Evolutionary conservation across 352 stramenopile species (phyloP), one percentile per base, ranked within the genome.

Genomic region (Globisporangium parvum): DNA sequence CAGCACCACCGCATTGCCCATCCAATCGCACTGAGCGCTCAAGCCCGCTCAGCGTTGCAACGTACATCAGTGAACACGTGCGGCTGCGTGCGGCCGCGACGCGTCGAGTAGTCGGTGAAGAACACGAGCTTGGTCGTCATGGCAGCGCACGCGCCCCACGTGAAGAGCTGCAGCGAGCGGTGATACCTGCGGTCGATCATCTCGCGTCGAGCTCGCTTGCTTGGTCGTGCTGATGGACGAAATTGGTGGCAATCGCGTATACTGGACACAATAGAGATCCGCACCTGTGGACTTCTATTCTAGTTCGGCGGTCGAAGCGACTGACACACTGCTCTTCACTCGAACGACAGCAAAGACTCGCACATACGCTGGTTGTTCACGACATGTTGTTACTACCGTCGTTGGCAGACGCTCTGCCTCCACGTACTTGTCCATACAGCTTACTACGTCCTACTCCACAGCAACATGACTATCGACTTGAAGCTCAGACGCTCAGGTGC

Each of bases 181-280:
- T 92, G 80, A 60, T 87, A 93, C 62, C 82, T 80, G 68, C 83
- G 83, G 63, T 93, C 80, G 46, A 95, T 91, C 84, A 94, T 94
- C 20, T 15, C 23, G 10, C 15, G n/a, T 24, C 26, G 23, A 21
- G 18, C 15, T 44, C 35, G 41, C 37, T 53, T 47, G 3, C 21
- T 18, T 52, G 26, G 23, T 44, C 17, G 23, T 10, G n/a, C 15
- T 31, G 45, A 47, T 31, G 2, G 45, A n/a, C 12, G 24, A 28
- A 50, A 50, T 21, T 26, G 15, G 23, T 50, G 45, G 20, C 18
- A 35, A 50, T 35, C 21, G 17, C 1, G n/a, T 23, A 28, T 31
- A 37, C 31, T 5, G 8, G 23, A 8, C 41, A 20, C 20, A 15
- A 47, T 23, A 47, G 26, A 31, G 26, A 31, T 31, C 26, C 26